Evolutionary conservation across 2,329 filamentous ascomycete genomes (phyloP).

Genomic region (Mycocentrospora acerina): DNA sequence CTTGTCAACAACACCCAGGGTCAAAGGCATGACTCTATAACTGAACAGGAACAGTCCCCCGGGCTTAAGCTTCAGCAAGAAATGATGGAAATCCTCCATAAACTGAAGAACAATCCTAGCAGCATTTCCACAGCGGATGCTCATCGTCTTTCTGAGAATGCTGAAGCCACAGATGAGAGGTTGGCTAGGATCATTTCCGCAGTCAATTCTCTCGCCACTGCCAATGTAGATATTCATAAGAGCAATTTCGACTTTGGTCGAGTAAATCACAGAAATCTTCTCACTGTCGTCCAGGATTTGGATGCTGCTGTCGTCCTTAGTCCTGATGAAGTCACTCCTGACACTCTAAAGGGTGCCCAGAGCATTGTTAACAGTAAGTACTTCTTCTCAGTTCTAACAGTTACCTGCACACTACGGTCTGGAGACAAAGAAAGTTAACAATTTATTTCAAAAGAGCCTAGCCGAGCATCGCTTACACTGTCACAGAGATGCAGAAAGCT

Average conservation of each 20-base stretch:
- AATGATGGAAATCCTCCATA: conserved; percentile 4
- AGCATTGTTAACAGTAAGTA: conserved; percentile 32
- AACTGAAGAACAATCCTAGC: conserved; percentile 25
- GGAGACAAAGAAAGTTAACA: no score
- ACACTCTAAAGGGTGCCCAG: conserved; percentile 29
- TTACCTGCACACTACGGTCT: no score
- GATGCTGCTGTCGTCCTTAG: conserved; percentile 25
- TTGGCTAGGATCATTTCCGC: conserved; percentile 33
- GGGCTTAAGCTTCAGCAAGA: no score
- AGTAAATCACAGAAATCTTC: conserved; percentile 18
- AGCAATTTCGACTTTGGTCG: conserved; percentile 11
- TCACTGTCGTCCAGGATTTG: conserved; percentile 31
- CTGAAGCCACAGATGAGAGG: conserved; percentile 18
- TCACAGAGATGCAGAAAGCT: conserved; percentile 33
- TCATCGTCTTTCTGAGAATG: conserved; percentile 30
- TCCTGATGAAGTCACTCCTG: conserved; percentile 25
- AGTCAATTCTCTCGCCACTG: conserved; percentile 27
- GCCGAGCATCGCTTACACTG: conserved; percentile 7
- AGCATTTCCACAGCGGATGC: conserved; percentile 36
- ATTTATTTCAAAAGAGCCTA: no score
- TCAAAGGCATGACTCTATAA: no score
- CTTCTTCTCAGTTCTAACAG: not conserved
- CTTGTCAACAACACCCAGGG: no score
- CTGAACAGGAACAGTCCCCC: no score
- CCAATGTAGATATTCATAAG: conserved; percentile 22